phyloP scores from a whole-genome alignment of 2,329 filamentous ascomycete genomes.

The Byssothecium circinans region DNA sequence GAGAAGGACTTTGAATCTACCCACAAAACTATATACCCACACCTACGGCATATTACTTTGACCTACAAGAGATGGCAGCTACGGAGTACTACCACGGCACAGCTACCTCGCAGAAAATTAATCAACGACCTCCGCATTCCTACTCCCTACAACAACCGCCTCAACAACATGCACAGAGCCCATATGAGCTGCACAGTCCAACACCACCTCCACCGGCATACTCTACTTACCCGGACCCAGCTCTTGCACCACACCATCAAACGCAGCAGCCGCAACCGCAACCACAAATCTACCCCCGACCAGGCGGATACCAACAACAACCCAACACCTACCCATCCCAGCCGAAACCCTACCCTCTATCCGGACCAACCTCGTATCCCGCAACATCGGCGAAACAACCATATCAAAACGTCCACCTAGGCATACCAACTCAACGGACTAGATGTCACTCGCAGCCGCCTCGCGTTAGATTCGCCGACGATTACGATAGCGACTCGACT shows the following conservation, averaged over 20 bases:
- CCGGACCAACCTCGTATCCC: slow-evolving; percentile 10
- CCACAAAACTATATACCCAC: not conserved
- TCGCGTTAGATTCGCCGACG: slow-evolving; percentile 35
- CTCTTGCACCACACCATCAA: slow-evolving; percentile 2
- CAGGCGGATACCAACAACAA: slow-evolving; percentile 25
- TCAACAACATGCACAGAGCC: slow-evolving; percentile 19
- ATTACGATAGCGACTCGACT: slow-evolving; percentile 15
- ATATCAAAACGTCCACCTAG: slow-evolving; percentile 25
- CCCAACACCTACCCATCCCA: slow-evolving; percentile 27
- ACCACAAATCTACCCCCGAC: slow-evolving; percentile 18
- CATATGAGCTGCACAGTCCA: slow-evolving; percentile 18
- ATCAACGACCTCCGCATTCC: slow-evolving; percentile 16
- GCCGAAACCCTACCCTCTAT: slow-evolving; percentile 3
- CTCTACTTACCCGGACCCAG: slow-evolving; percentile 14
- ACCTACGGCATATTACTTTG: not conserved
- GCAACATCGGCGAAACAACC: slow-evolving; percentile 15
- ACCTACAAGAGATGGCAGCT: slow-evolving; percentile 31
- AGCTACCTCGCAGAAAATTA: slow-evolving; percentile 22
- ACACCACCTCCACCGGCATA: slow-evolving; percentile 24
- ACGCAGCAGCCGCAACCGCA: not conserved
- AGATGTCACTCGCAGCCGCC: slow-evolving; percentile 38
- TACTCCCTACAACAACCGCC: slow-evolving; percentile 16
- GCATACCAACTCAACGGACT: slow-evolving; percentile 26
- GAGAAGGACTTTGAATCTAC: no score
- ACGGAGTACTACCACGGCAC: slow-evolving; percentile 38